Conservation (phyloP, 2,329 filamentous ascomycete genomes). For the Chaetomium strumarium region DNA sequence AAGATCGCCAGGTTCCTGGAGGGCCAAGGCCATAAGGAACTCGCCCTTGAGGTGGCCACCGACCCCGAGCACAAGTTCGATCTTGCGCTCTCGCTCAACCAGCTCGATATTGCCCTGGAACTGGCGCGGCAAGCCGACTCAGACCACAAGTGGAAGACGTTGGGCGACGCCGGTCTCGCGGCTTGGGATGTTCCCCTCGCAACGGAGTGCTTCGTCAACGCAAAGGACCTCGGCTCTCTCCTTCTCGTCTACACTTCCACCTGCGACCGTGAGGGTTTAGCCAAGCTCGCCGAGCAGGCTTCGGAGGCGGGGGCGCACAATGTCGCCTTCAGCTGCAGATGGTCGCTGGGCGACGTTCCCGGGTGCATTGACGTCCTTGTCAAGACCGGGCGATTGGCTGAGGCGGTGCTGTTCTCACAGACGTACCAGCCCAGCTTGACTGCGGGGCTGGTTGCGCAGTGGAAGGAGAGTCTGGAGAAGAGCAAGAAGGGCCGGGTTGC, state of each 20-base stretch:
- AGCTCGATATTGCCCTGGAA: constrained; percentile 78
- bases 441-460: constrained; percentile 60
- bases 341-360: constrained; percentile 78
- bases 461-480: constrained; percentile 82
- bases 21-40: constrained; percentile 93
- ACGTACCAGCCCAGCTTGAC: constrained; percentile 87
- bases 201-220: constrained; percentile 86
- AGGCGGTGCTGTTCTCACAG: constrained; percentile 87
- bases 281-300: constrained; percentile 67
- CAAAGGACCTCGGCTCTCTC: constrained; percentile 83
- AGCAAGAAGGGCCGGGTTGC: constrained; percentile 79
- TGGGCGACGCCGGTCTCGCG: constrained; percentile 83
- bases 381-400: constrained; percentile 71
- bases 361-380: constrained; percentile 74
- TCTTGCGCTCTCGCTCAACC: constrained; percentile 73
- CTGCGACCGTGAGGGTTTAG: constrained; percentile 68
- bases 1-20: constrained; percentile 97
- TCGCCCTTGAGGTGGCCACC: constrained; percentile 88
- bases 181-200: constrained; percentile 85
- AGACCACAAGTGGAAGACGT: constrained; percentile 97
- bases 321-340: constrained; percentile 83
- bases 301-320: constrained; percentile 77
- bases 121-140: constrained; percentile 77
- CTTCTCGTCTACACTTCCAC: constrained; percentile 85
- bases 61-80: constrained; percentile 97